Conservation (phyloP, 2,329 filamentous ascomycete species). For the Epichloe gansuensis region DNA sequence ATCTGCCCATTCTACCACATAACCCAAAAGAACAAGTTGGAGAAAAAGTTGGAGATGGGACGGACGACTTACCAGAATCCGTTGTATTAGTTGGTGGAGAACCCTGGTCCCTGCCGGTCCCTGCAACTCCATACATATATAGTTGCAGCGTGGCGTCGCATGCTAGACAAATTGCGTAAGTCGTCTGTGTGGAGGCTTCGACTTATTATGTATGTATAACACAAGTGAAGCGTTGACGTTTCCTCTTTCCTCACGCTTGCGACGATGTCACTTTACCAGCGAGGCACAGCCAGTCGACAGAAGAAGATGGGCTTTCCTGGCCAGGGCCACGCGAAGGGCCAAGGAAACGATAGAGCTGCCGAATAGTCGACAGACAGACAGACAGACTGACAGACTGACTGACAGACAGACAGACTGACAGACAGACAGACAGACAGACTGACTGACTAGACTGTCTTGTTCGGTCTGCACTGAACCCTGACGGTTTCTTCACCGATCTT, state of each 20-base stretch:
- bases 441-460: background rate
- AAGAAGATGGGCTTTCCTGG: background rate
- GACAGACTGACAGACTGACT: no score
- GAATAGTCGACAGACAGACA: background rate
- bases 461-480: conserved; percentile 1
- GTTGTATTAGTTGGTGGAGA: background rate
- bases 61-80: background rate
- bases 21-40: background rate
- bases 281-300: background rate
- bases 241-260: conserved; percentile 16
- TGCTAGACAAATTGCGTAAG: conserved; percentile 5
- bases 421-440: no score
- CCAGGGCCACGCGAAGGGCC: background rate
- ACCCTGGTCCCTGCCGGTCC: conserved; percentile 1
- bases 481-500: conserved; percentile 2
- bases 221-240: conserved; percentile 12
- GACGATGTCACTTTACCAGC: background rate
- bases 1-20: background rate
- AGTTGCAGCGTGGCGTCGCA: conserved; percentile 8
- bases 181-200: background rate
- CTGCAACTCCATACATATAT: background rate
- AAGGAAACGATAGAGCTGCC: background rate
- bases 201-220: conserved; percentile 1
- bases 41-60: background rate
- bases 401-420: no score